Percentiles rank a stretch among this genome's conserved stretches.
Evolutionary conservation across 2,329 filamentous ascomycete species (phyloP).

Genomic region (Botryotinia calthae): DNA sequence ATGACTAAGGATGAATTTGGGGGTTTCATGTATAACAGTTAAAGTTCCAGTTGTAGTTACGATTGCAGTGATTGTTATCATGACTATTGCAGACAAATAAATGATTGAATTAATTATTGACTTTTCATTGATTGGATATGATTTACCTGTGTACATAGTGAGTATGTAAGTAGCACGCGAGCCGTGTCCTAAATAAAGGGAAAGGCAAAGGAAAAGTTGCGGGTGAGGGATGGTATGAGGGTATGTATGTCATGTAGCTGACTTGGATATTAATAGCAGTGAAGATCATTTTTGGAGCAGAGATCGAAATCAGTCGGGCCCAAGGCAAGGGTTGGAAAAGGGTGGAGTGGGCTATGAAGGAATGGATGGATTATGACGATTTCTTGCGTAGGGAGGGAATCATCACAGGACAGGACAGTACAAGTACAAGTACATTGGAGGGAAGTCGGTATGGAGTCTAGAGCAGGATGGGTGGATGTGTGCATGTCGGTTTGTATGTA

Average conservation of each 20-base stretch:
- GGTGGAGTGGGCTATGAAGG: background rate
- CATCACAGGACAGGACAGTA: too few relatives aligned
- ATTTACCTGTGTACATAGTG: too few relatives aligned
- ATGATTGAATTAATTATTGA: background rate
- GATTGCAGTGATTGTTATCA: background rate
- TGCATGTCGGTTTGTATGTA: too few relatives aligned
- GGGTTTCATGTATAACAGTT: background rate
- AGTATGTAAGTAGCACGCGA: background rate
- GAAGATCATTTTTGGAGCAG: constrained; percentile 14
- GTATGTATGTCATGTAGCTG: background rate
- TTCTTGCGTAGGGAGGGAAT: too few relatives aligned
- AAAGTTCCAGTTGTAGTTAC: background rate
- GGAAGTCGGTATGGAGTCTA: too few relatives aligned
- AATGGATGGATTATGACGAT: constrained; percentile 5
- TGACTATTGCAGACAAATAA: background rate
- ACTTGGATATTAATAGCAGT: constrained; percentile 10
- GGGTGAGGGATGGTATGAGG: background rate
- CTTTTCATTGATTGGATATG: background rate
- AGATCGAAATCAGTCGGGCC: background rate
- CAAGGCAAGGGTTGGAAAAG: background rate
- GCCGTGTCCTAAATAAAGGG: background rate
- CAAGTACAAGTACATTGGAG: too few relatives aligned
- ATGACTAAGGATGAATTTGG: too few relatives aligned
- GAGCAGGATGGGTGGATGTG: too few relatives aligned
- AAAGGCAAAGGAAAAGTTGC: background rate